These are phyloP conservation scores for Globisporangium abappressorium DNA, from an alignment of 352 stramenopile species.

Conservation along the genomic window DNA sequence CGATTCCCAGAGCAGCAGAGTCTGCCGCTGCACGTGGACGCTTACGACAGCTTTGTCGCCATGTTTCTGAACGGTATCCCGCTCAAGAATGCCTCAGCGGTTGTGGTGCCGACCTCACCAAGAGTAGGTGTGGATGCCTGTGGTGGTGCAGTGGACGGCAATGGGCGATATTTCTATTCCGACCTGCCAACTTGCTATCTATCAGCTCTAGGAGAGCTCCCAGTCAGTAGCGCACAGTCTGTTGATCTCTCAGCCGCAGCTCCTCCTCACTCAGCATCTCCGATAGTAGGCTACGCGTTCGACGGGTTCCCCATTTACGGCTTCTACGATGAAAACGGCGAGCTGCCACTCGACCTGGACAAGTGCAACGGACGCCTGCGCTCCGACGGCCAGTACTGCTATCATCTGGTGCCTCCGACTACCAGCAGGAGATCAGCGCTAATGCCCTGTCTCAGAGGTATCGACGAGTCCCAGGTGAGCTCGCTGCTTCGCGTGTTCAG, in stretches of 20 bases:
- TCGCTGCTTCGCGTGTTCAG: slow-evolving; percentile 40
- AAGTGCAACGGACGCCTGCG: slow-evolving; percentile 50
- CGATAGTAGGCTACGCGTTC: slow-evolving; percentile 53
- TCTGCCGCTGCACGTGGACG: slow-evolving; percentile 24
- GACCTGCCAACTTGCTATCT: slow-evolving; percentile 43
- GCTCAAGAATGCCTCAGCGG: slow-evolving; percentile 28
- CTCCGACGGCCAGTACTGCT: slow-evolving; percentile 47
- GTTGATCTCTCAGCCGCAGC: background rate
- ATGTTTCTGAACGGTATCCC: slow-evolving; percentile 66
- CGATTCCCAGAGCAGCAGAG: slow-evolving; percentile 40
- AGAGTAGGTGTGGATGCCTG: slow-evolving; percentile 29
- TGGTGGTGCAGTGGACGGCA: slow-evolving; percentile 43
- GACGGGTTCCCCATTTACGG: slow-evolving; percentile 61
- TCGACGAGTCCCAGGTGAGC: slow-evolving; percentile 22
- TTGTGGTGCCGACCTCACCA: background rate
- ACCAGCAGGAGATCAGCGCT: slow-evolving; percentile 22
- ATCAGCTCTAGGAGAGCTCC: slow-evolving; percentile 5
- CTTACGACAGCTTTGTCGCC: slow-evolving; percentile 31
- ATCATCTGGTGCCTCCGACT: slow-evolving; percentile 36
- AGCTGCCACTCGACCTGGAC: slow-evolving; percentile 40
- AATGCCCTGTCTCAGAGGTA: slow-evolving; percentile 57
- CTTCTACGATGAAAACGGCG: slow-evolving; percentile 43
- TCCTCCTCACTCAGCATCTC: slow-evolving; percentile 16
- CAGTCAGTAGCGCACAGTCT: background rate
- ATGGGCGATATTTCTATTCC: slow-evolving; percentile 51